These are phyloP conservation scores for Davidsoniella australis DNA, from an alignment of 2,329 filamentous ascomycete species.

Conservation along the genomic window DNA sequence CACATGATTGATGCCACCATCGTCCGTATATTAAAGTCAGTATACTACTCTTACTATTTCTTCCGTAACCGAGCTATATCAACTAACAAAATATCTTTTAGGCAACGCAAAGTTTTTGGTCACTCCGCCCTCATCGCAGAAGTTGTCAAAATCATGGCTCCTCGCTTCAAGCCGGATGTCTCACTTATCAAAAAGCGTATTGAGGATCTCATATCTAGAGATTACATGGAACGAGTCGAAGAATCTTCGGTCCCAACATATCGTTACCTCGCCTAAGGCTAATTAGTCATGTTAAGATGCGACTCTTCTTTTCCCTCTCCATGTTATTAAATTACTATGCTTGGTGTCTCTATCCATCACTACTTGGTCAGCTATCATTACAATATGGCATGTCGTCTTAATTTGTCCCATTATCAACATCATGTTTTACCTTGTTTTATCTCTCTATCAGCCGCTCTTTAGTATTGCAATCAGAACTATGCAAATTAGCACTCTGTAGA, in stretches of 20 bases:
- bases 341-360: no score
- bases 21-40: constrained; percentile 74
- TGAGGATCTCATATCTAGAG: constrained; percentile 57
- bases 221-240: constrained; percentile 63
- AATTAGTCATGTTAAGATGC: not conserved
- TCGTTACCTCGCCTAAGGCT: constrained; percentile 49
- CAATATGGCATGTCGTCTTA: no score
- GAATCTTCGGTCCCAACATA: constrained; percentile 48
- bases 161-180: constrained; percentile 60
- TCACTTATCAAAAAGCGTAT: constrained; percentile 67
- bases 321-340: no score
- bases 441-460: no score
- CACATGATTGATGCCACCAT: constrained; percentile 61
- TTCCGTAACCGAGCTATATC: not conserved
- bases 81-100: constrained; percentile 22
- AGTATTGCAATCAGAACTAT: no score
- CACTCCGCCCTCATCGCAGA: constrained; percentile 56
- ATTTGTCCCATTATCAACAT: no score
- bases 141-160: constrained; percentile 50
- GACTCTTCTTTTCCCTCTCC: no score
- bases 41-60: constrained; percentile 14
- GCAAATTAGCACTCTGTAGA: no score
- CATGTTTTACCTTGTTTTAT: no score
- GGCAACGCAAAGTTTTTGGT: constrained; percentile 54
- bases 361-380: no score